Base-by-base conservation (phyloP, 2,329 filamentous ascomycete species). In the Penicillium aurantiogriseum region DNA sequence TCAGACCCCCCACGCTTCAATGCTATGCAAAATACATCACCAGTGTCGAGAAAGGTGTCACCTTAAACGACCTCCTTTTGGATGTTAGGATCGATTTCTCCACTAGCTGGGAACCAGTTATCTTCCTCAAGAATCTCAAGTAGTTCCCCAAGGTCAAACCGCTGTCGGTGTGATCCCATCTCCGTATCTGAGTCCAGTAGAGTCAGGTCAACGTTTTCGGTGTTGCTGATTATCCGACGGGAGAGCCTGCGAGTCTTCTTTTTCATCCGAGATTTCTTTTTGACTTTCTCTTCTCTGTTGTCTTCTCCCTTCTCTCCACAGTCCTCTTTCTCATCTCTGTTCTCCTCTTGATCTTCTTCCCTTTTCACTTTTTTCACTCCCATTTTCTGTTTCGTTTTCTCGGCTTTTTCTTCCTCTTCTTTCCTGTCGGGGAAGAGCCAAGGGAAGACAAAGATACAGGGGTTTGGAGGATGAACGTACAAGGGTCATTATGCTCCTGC, bases 81-180 rank as follows among this genome's bases (percentile, higher is more conserved):
- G 31, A 72, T 62, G 43, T 75, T 74, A 0, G 73, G 64, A 51
- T 75, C 66, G 10, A 75, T 64, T 25, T 60, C 49, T 10, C 64
- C 56, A 53, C 67, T 72, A n/a, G 64, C 64, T 17, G 73, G 74
- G 68, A 72, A 76, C 74, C 74, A 77, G 53, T 69, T 67, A 49
- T 77, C 74, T 21, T 77, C 72, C 45, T 71, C 69, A 2, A 70
- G 46, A 44, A 52, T 49, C 51, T 69, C 64, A 25, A 63, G 45
- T 7, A 63, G 44, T 15, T 52, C 50, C 19, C 56, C 56, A 10
- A 56, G 13, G 7, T 53, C 17, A 25, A 53, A 53, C 19, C 21
- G 31, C 39, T 17, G 23, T n/a, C 19, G 49, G 19, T 19, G 27
- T 25, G 29, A 15, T 17, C 35, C 39, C n/a, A 29, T 45, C 13